Conservation (phyloP, 345 rosid genomes). For the Gossypium arboreum region DNA sequence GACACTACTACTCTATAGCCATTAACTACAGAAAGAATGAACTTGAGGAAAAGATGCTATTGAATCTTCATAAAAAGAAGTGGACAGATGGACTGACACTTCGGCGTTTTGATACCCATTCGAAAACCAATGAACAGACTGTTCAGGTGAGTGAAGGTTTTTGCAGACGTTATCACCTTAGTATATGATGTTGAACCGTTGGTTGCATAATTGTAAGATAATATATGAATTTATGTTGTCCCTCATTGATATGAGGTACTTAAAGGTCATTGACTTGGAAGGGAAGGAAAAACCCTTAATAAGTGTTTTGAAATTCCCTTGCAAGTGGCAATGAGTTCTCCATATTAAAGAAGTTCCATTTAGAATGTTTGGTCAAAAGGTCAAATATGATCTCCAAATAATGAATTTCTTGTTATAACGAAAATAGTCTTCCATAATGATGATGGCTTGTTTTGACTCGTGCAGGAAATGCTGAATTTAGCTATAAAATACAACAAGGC, state of each 20-base stretch:
- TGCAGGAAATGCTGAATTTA: conserved; percentile 86
- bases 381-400: neutral
- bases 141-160: conserved; percentile 61
- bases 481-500: conserved; percentile 92
- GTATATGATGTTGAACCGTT: neutral
- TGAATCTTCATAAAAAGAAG: conserved; percentile 97
- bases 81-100: conserved; percentile 99
- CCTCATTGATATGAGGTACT: neutral
- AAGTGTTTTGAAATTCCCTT: neutral
- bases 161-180: neutral
- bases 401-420: neutral
- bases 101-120: conserved; percentile 77
- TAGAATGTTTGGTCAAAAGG: neutral
- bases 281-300: neutral
- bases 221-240: neutral
- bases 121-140: conserved; percentile 87
- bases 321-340: neutral
- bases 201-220: too few relatives aligned
- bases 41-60: conserved; percentile 96
- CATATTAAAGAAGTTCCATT: neutral
- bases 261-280: neutral
- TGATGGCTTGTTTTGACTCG: neutral
- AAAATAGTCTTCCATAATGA: neutral
- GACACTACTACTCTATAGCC: conserved; percentile 98
- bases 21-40: conserved; percentile 97